These are phyloP conservation scores for Plectosphaerella plurivora DNA, from an alignment of 2,329 filamentous ascomycete genomes.

Conservation along the genomic window DNA sequence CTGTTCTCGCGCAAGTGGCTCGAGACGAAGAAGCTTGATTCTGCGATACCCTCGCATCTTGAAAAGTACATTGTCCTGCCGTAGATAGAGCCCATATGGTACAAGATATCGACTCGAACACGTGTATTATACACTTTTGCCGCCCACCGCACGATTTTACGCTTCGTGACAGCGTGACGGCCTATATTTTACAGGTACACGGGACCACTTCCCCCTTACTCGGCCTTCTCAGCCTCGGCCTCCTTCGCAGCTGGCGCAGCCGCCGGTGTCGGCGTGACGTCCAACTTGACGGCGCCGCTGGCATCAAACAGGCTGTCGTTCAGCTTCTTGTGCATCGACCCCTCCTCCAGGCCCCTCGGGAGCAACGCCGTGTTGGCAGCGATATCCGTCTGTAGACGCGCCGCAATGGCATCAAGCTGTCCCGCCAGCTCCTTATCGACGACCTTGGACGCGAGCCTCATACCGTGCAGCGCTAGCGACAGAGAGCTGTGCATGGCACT, in stretches of 20 bases:
- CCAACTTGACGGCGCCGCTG: background rate
- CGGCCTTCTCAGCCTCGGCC: background rate
- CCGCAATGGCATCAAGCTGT: slow-evolving; percentile 34
- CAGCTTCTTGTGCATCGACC: background rate
- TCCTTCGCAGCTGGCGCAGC: background rate
- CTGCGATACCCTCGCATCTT: slow-evolving; percentile 76
- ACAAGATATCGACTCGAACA: slow-evolving; percentile 2
- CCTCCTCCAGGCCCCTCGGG: slow-evolving; percentile 1
- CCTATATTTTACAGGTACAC: background rate
- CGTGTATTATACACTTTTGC: slow-evolving; percentile 13
- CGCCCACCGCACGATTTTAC: background rate
- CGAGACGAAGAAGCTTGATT: slow-evolving; percentile 75
- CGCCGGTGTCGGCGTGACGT: background rate
- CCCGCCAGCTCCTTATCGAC: slow-evolving; percentile 28
- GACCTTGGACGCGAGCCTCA: slow-evolving; percentile 39
- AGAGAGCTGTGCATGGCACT: slow-evolving; percentile 17
- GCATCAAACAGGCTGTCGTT: background rate
- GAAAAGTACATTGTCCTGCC: slow-evolving; percentile 93
- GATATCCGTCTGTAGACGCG: slow-evolving; percentile 31
- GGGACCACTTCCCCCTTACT: background rate
- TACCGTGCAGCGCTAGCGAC: slow-evolving; percentile 36
- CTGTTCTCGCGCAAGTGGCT: slow-evolving; percentile 92
- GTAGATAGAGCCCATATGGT: slow-evolving; percentile 30
- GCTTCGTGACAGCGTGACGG: background rate
- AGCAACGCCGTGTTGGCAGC: slow-evolving; percentile 17